Conservation (phyloP, 345 rosid species). For the Trapa incisa region DNA sequence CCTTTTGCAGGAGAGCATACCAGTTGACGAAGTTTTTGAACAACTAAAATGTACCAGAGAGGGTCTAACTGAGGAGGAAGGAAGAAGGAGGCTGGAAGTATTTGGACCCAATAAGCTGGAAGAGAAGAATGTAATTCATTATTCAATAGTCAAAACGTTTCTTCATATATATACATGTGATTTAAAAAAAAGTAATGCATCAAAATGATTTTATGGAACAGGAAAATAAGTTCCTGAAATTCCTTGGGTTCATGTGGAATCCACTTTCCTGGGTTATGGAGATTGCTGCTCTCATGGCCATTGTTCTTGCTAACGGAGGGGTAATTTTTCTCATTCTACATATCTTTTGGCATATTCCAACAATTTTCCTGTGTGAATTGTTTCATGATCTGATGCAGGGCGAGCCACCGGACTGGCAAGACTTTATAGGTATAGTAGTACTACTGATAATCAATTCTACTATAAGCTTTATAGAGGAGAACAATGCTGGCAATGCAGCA, state of each 20-base stretch:
- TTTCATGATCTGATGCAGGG: constrained; percentile 31
- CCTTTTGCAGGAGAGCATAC: constrained; percentile 54
- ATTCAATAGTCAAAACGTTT: not conserved
- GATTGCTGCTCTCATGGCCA: constrained; percentile 78
- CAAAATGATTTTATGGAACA: constrained; percentile 16
- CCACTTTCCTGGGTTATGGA: constrained; percentile 96
- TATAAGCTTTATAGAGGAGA: constrained; percentile 71
- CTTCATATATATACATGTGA: not conserved
- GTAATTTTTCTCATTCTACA: constrained; percentile 17
- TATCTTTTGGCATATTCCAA: not conserved
- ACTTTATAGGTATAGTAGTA: constrained; percentile 57
- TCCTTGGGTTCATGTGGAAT: constrained; percentile 93
- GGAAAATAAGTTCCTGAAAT: constrained; percentile 64
- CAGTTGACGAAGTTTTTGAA: constrained; percentile 77
- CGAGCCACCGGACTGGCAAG: constrained; percentile 86
- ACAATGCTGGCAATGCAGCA: constrained; percentile 79
- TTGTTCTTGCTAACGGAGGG: constrained; percentile 68
- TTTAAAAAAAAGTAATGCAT: not conserved
- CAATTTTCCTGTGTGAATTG: not conserved
- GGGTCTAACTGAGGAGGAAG: constrained; percentile 67
- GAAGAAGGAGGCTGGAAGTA: constrained; percentile 52
- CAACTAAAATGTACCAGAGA: constrained; percentile 67
- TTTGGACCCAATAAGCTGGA: constrained; percentile 94
- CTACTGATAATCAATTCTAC: constrained; percentile 68
- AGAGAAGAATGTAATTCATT: constrained; percentile 42